Evolutionary conservation across 192 early-diverging fungal species (phyloP), one percentile per base, ranked within the genome.

Genomic region (Radiomyces spectabilis): DNA sequence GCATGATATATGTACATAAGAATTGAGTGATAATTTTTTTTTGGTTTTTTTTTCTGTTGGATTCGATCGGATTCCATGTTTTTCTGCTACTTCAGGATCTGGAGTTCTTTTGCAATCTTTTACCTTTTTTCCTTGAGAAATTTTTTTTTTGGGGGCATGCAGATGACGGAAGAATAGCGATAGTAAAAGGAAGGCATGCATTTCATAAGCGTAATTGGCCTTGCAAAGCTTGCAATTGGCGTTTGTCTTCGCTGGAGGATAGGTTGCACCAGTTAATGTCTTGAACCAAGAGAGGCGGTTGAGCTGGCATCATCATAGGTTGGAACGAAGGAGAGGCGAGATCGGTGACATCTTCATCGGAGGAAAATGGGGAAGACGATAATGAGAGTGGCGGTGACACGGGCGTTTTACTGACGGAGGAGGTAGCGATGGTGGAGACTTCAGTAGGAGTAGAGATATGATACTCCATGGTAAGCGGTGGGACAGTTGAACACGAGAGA

Each of bases 241-340:
- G 55, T 53, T 59, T 52, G 26, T 71, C 67, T 51, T 69, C 67
- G 32, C 61, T 63, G 5, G 51, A 69, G 8, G 60, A 55, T 18
- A 69, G 40, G 9, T 46, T 62, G 35, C 52, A 60, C 67, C 67
- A 69, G 6, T 60, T 56, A 51, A 69, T 69, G 18, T 69, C 67
- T 55, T 62, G 60, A 12, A 9, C 21, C 32, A 21, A 18, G 38
- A 37, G 41, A 18, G 5, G 4, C 41, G n/a, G 5, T 42, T 8
- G 19, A 6, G 41, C 5, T 42, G 41, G 4, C 8, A n/a, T 42
- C 5, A 19, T 42, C 5, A 12, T 13, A 48, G 15, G 27, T 15
- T 15, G 22, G 45, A 43, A 51, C 41, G 29, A 43, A 25, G 55
- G 43, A 29, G 66, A 57, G 32, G 54, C 43, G n/a, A 51, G 8